A percentile compares a stretch with the other conserved stretches of the same genome.
phyloP scores from a whole-genome alignment of 2,329 filamentous ascomycete genomes.

The Nemania abortiva region DNA sequence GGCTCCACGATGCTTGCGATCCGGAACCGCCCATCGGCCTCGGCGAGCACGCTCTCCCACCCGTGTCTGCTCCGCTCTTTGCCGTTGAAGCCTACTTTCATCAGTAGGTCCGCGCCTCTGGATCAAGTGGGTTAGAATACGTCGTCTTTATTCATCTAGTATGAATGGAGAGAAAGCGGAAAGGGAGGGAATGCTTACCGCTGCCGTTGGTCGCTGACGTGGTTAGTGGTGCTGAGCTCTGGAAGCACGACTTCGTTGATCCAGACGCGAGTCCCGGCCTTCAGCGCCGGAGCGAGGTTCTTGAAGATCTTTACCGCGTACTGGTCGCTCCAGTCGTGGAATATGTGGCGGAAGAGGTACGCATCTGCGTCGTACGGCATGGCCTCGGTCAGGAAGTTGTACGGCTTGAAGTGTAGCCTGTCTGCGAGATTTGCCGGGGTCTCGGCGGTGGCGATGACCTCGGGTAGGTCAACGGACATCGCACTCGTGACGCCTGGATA shows the following conservation, averaged over 20 bases:
- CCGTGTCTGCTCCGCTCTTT: conserved; percentile 38
- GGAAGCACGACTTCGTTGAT: conserved; percentile 45
- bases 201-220: conserved; percentile 28
- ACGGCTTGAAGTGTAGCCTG: conserved; percentile 41
- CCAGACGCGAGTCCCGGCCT: conserved; percentile 44
- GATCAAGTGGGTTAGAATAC: neutral
- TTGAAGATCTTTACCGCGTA: conserved; percentile 50
- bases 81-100: conserved; percentile 42
- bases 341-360: conserved; percentile 51
- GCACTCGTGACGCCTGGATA: conserved; percentile 41
- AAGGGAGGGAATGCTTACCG: conserved; percentile 19
- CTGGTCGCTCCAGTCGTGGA: conserved; percentile 54
- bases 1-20: conserved; percentile 37
- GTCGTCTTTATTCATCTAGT: too few relatives aligned
- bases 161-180: neutral
- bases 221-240: conserved; percentile 32
- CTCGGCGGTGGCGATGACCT: conserved; percentile 44
- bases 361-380: conserved; percentile 42
- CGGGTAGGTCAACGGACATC: conserved; percentile 43
- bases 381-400: conserved; percentile 45
- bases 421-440: conserved; percentile 40
- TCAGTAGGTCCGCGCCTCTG: conserved; percentile 45
- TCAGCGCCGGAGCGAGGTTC: conserved; percentile 49
- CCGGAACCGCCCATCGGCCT: conserved; percentile 38
- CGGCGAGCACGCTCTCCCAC: conserved; percentile 40